Base-by-base conservation (phyloP, 2,329 filamentous ascomycete genomes). In the Colletotrichum godetiae region DNA sequence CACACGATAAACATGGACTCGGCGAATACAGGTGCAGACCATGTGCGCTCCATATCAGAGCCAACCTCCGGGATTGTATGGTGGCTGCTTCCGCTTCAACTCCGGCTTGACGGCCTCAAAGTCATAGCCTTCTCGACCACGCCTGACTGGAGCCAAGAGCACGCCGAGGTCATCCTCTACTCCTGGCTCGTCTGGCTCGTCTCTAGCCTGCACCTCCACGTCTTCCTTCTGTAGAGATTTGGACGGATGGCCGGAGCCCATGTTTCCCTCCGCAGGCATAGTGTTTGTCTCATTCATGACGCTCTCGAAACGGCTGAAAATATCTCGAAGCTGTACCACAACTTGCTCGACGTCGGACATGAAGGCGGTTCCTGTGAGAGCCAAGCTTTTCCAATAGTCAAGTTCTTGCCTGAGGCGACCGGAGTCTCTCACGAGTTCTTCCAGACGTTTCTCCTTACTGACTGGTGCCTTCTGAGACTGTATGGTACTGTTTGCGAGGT, bases 401-500 rank as follows among this genome's bases (percentile, higher is more conserved):
- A 68, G 65, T 31, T 68, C 46, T 53, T 68, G 8, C 11, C 57
- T 61, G 11, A 61, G n/a, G 57, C 46, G 19, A 22, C 65, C 11
- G 24, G 56, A 68, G 46, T 60, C 46, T 61, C 42, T 61, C 19
- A 53, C n/a, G 29, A 67, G 57, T 19, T 61, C 67, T 86, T 83
- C 63, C 84, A 88, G 61, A 87, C 83, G 49, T 93, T 93, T 19
- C 8, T 24, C 19, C 22, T 60, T 61, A n/a, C 42, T 68, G n/a
- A 68, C 11, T 1, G 19, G n/a, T 60, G n/a, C 64, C 29, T 60
- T 67, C 13, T 60, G n/a, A 49, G 55, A 59, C 19, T 53, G 24
- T 58, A 61, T 61, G 24, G 65, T 53, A 10, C 5, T 13, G n/a
- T 67, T n/a, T 55, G 31, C 22, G 15, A 67, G 46, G 65, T 67